Evolutionary conservation across 495 filamentous ascomycete genomes (phyloP).

Genomic region (Penicillium taxi): DNA sequence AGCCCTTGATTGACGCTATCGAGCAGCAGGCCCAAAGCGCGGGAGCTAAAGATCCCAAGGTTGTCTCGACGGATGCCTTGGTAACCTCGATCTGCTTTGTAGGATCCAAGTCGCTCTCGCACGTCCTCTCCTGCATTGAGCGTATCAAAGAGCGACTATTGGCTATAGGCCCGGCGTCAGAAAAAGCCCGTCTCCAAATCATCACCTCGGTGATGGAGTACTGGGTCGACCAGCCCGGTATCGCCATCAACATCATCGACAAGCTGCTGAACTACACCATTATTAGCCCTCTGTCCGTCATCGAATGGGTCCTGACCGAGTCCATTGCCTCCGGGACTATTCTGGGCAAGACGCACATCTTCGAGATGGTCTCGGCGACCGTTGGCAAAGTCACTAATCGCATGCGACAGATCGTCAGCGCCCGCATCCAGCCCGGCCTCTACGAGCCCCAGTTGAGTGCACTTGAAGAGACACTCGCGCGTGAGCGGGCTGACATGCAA

Average conservation of each 20-base stretch:
- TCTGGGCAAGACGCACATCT: slow-evolving; percentile 66
- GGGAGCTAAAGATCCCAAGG: slow-evolving; percentile 60
- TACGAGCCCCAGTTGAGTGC: slow-evolving; percentile 53
- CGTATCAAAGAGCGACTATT: slow-evolving; percentile 88
- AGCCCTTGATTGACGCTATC: slow-evolving; percentile 66
- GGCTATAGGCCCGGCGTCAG: slow-evolving; percentile 62
- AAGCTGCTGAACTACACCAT: slow-evolving; percentile 98
- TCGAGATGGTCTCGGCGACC: slow-evolving; percentile 82
- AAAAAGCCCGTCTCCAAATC: slow-evolving; percentile 73
- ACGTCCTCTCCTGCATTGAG: slow-evolving; percentile 92
- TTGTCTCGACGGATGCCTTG: slow-evolving; percentile 83
- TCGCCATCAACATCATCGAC: slow-evolving; percentile 89
- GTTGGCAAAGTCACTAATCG: slow-evolving; percentile 88
- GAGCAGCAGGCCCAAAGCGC: slow-evolving; percentile 62
- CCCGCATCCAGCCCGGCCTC: slow-evolving; percentile 46
- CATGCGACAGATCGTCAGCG: slow-evolving; percentile 70
- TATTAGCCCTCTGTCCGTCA: slow-evolving; percentile 68
- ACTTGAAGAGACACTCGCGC: slow-evolving; percentile 55
- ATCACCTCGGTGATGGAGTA: slow-evolving; percentile 84
- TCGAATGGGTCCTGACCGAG: slow-evolving; percentile 77
- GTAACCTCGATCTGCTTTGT: slow-evolving; percentile 87
- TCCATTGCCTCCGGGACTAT: slow-evolving; percentile 55
- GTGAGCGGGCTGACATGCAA: slow-evolving; percentile 64
- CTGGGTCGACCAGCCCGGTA: slow-evolving; percentile 87
- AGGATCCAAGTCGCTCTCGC: slow-evolving; percentile 89